phyloP scores from a whole-genome alignment of 495 filamentous ascomycete species.

The Penicillium silybi region DNA sequence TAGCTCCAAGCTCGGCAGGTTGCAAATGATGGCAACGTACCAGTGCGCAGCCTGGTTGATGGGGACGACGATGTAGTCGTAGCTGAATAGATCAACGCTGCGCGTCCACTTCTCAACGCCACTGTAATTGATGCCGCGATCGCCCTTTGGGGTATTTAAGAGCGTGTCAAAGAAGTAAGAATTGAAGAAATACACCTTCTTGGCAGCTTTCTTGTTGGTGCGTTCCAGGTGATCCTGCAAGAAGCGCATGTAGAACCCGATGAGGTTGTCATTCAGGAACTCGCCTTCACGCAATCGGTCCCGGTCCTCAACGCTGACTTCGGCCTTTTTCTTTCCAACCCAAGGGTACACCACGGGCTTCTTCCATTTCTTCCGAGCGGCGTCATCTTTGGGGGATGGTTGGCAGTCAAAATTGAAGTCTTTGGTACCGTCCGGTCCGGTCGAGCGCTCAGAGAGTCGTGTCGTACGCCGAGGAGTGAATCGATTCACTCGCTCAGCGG shows the following conservation, averaged over 20 bases:
- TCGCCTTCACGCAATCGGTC: constrained; percentile 76
- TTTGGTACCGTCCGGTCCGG: constrained; percentile 7
- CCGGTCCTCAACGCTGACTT: constrained; percentile 76
- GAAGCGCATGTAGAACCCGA: constrained; percentile 79
- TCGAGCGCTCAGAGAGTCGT: background rate
- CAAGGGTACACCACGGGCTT: constrained; percentile 68
- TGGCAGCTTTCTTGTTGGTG: constrained; percentile 51
- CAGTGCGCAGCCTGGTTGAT: constrained; percentile 86
- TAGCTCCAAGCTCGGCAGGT: constrained; percentile 56
- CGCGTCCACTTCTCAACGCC: constrained; percentile 87
- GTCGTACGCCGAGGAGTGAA: constrained; percentile 24
- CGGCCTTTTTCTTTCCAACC: constrained; percentile 64
- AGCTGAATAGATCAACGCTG: constrained; percentile 76
- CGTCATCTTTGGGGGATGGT: constrained; percentile 8
- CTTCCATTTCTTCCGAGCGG: constrained; percentile 27
- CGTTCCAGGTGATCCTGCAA: constrained; percentile 61
- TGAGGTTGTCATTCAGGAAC: constrained; percentile 88
- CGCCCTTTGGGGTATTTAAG: constrained; percentile 51
- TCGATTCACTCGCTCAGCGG: constrained; percentile 25
- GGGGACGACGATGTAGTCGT: constrained; percentile 87
- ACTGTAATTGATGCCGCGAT: constrained; percentile 66
- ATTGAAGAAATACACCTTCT: constrained; percentile 81
- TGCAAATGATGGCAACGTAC: constrained; percentile 96
- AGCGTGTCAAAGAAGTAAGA: constrained; percentile 86
- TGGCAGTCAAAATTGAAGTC: background rate